Evolutionary conservation across 164 flowering plant species (phyloP), one percentile per base, ranked within the genome.

Genomic region (Santalum album): DNA sequence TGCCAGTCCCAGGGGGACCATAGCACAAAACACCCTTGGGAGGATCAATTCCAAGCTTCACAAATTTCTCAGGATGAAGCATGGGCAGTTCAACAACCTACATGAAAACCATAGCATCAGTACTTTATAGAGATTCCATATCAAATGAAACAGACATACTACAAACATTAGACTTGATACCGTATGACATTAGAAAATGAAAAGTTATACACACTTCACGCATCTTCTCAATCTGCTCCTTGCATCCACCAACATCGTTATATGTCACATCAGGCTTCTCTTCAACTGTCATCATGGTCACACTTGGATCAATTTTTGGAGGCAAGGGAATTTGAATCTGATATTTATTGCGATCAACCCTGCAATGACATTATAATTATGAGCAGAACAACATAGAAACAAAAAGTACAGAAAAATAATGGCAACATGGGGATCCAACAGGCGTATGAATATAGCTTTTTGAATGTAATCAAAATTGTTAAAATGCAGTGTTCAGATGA

Each of bases 1-100:
- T 94, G 5, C 97, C 96, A 7, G 99, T 94, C n/a, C 97, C 99
- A 45, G 99, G 99, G 35, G 97, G 96, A 57, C 97, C 99, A 72
- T 87, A 94, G 65, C 99, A 87, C 29, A 94, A 80, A 42, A 94
- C 97, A 55, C 99, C 95, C 67, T 90, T 94, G 0, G 99, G 96
- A 73, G 97, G 99, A 75, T 94, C 99, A 67, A 94, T 90, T 35
- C 98, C 95, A 57, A 92, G 96, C 79, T 88, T 84, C 27, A 92
- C 98, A 65, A 88, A 88, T 71, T 91, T 88, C 70, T 92, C 98
- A 17, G 96, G 96, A 54, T 86, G 96, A 71, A 92, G 98, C 96
- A 92, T 88, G 39, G 96, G 96, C 20, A 88, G 75, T 67, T 90
- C 86, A 65, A 85, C 80, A 73, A 87, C 95, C 94, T 86, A 45